These are phyloP conservation scores for Ustilago cynodontis DNA, from an alignment of 1,284 basidiomycete genomes.

Conservation along the genomic window DNA sequence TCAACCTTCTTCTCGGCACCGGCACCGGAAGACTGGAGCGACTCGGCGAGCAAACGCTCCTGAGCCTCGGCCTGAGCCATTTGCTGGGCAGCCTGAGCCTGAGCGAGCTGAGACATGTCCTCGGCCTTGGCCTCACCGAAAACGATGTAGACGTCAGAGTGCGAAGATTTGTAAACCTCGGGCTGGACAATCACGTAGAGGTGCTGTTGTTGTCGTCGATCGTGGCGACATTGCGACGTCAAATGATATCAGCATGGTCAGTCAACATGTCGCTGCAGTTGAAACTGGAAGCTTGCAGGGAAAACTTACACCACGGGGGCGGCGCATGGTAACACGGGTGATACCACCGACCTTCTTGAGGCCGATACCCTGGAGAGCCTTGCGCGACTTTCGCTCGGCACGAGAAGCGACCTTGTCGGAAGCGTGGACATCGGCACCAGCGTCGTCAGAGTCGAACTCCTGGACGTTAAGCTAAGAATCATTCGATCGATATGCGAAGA, in stretches of 20 bases:
- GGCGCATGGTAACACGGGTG: slow-evolving; percentile 92
- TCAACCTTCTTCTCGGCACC: slow-evolving; percentile 57
- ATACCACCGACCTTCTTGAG: slow-evolving; percentile 88
- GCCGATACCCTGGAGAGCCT: slow-evolving; percentile 67
- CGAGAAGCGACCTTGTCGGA: slow-evolving; percentile 88
- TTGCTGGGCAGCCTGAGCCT: slow-evolving; percentile 86
- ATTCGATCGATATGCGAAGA: neutral
- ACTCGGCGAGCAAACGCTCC: slow-evolving; percentile 77
- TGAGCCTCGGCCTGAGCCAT: slow-evolving; percentile 74
- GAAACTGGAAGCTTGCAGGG: neutral
- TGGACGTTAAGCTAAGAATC: slow-evolving; percentile 70
- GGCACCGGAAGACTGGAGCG: slow-evolving; percentile 57
- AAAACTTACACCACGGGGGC: slow-evolving; percentile 87
- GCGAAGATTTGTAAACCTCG: slow-evolving; percentile 97
- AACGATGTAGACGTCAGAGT: slow-evolving; percentile 98
- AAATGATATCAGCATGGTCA: slow-evolving; percentile 7
- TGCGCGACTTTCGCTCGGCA: slow-evolving; percentile 69
- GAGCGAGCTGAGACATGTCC: slow-evolving; percentile 88
- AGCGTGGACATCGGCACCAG: slow-evolving; percentile 78
- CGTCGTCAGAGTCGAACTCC: slow-evolving; percentile 76
- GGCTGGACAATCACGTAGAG: slow-evolving; percentile 93
- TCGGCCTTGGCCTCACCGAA: slow-evolving; percentile 98
- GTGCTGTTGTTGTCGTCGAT: slow-evolving; percentile 73
- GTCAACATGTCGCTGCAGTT: neutral
- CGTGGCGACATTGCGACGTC: neutral